Percentiles rank a stretch among this genome's conserved stretches.
Conservation (phyloP, 495 filamentous ascomycete species). For the Trichodelitschia bisporula region DNA sequence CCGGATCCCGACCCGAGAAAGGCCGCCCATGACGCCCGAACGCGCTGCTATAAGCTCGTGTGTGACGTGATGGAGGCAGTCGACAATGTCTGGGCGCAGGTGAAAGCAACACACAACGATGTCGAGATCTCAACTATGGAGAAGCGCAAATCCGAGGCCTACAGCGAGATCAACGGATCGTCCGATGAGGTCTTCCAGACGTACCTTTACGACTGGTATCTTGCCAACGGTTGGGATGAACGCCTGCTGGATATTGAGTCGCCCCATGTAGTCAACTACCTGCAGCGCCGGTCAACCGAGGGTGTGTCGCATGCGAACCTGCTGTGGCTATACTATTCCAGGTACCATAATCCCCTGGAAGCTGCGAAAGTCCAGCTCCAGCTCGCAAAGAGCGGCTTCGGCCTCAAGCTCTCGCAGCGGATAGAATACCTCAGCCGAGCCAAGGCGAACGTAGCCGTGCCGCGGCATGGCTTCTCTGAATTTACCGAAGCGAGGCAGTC, state of each 20-base stretch:
- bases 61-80: slow-evolving; percentile 52
- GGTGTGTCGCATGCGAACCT: slow-evolving; percentile 61
- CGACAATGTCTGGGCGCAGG: slow-evolving; percentile 41
- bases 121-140: slow-evolving; percentile 35
- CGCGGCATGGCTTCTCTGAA: slow-evolving; percentile 17
- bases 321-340: slow-evolving; percentile 74
- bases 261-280: slow-evolving; percentile 63
- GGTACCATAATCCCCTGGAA: slow-evolving; percentile 51
- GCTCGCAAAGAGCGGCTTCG: slow-evolving; percentile 59
- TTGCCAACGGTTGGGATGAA: slow-evolving; percentile 55
- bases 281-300: slow-evolving; percentile 41
- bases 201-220: slow-evolving; percentile 91
- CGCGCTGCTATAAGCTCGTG: slow-evolving; percentile 60
- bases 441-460: slow-evolving; percentile 61
- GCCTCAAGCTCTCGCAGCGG: slow-evolving; percentile 45
- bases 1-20: slow-evolving; percentile 38
- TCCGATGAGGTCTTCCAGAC: slow-evolving; percentile 83
- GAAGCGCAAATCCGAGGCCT: slow-evolving; percentile 53
- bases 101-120: slow-evolving; percentile 51
- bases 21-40: slow-evolving; percentile 39
- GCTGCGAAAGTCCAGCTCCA: slow-evolving; percentile 68
- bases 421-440: slow-evolving; percentile 78
- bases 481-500: slow-evolving; percentile 25
- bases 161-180: slow-evolving; percentile 61
- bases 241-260: slow-evolving; percentile 65